Conservation (phyloP, 2,329 filamentous ascomycete genomes). For the Neofusicoccum laricinum region DNA sequence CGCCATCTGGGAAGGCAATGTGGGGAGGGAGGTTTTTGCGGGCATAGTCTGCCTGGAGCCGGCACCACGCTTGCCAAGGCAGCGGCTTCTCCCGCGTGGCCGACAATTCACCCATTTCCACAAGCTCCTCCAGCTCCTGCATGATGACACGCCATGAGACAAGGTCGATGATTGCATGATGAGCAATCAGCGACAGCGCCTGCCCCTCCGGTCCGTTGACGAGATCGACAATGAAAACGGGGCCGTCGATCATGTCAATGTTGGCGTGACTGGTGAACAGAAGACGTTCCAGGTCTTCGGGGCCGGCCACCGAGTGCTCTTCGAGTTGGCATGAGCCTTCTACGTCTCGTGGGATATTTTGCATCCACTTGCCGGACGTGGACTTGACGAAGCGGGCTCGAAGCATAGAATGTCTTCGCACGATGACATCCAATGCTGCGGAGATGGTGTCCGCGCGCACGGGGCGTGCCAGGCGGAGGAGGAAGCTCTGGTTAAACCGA, state of each 20-base stretch:
- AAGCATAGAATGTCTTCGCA: slow-evolving; percentile 33
- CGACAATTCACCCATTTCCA: slow-evolving; percentile 24
- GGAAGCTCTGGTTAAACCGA: slow-evolving; percentile 35
- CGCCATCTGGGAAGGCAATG: slow-evolving; percentile 24
- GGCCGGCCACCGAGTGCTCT: not conserved
- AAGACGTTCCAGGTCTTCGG: not conserved
- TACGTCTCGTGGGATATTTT: slow-evolving; percentile 21
- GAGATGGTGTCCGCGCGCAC: slow-evolving; percentile 26
- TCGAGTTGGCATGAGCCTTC: not conserved
- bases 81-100: slow-evolving; percentile 26
- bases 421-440: slow-evolving; percentile 25
- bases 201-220: not conserved
- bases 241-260: not conserved
- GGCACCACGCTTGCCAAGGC: slow-evolving; percentile 37
- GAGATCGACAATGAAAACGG: slow-evolving; percentile 3
- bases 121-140: slow-evolving; percentile 35
- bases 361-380: slow-evolving; percentile 27
- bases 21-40: slow-evolving; percentile 26
- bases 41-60: slow-evolving; percentile 25
- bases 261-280: not conserved
- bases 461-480: slow-evolving; percentile 27
- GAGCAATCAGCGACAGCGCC: slow-evolving; percentile 15
- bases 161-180: slow-evolving; percentile 36
- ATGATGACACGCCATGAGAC: slow-evolving; percentile 41
- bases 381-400: slow-evolving; percentile 28